Evolutionary conservation across 345 rosid genomes (phyloP).

Genomic region (Rhizophora apiculata): DNA sequence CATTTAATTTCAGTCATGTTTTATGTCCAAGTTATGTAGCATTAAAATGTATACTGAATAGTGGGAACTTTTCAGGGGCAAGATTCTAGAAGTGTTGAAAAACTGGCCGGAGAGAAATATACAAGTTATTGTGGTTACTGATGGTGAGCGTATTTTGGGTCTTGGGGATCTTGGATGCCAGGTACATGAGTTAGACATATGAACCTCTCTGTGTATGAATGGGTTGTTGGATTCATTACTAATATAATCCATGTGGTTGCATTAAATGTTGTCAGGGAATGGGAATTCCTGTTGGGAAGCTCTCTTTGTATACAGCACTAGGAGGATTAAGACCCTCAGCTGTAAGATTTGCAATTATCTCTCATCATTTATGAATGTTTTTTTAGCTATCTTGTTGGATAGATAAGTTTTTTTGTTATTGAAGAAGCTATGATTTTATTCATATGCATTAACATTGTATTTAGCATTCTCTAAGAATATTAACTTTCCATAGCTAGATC

Average conservation of each 20-base stretch:
- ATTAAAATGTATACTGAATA: slow-evolving; percentile 17
- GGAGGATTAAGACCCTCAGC: slow-evolving; percentile 37
- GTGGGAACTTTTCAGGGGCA: slow-evolving; percentile 52
- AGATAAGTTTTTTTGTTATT: no score
- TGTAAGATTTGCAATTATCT: slow-evolving; percentile 14
- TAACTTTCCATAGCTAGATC: neutral
- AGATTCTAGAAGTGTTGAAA: slow-evolving; percentile 82
- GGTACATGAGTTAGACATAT: slow-evolving; percentile 39
- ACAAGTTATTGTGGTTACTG: slow-evolving; percentile 97
- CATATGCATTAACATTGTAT: neutral
- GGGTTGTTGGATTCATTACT: neutral
- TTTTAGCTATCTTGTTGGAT: no score
- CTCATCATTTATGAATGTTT: no score
- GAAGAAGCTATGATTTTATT: no score
- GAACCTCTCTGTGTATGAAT: neutral
- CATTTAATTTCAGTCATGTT: slow-evolving; percentile 1
- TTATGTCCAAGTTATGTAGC: slow-evolving; percentile 7
- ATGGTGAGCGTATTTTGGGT: slow-evolving; percentile 92
- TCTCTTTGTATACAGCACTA: slow-evolving; percentile 31
- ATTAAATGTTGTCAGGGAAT: slow-evolving; percentile 25
- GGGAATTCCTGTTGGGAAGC: slow-evolving; percentile 39
- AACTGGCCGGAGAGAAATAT: slow-evolving; percentile 92
- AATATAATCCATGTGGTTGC: neutral
- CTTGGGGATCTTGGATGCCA: slow-evolving; percentile 99
- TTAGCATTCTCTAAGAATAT: neutral